A percentile compares a stretch with the other conserved stretches of the same genome.
Conservation (phyloP, 1,139 yeast species). For the Candida neerlandica region DNA sequence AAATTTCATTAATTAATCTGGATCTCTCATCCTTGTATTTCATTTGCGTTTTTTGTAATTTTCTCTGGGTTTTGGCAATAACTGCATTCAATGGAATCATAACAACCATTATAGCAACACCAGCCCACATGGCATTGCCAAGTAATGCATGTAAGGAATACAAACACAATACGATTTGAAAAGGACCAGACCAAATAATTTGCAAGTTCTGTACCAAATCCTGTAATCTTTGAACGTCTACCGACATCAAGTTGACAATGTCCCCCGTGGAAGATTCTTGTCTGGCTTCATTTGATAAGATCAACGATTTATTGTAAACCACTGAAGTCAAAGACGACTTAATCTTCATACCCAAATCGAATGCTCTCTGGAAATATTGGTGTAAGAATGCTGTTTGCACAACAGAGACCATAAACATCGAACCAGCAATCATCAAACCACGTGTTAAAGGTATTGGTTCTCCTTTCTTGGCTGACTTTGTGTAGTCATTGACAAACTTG, state of each 20-base stretch:
- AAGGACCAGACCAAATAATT: conserved; percentile 95
- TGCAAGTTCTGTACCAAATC: conserved; percentile 87
- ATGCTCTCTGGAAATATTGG: conserved; percentile 88
- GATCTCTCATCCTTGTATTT: conserved; percentile 49
- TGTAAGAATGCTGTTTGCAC: conserved; percentile 84
- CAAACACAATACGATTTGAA: conserved; percentile 83
- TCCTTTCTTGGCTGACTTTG: conserved; percentile 38
- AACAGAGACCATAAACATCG: conserved; percentile 83
- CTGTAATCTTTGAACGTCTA: conserved; percentile 92
- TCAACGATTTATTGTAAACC: conserved; percentile 78
- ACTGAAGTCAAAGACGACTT: conserved; percentile 79
- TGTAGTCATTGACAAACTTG: conserved; percentile 78
- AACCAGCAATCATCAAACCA: conserved; percentile 81
- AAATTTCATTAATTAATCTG: conserved; percentile 76
- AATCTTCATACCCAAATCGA: conserved; percentile 88
- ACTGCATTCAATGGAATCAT: conserved; percentile 85
- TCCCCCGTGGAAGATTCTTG: conserved; percentile 89
- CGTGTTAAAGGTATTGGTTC: conserved; percentile 63
- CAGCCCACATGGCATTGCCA: conserved; percentile 97
- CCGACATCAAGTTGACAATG: conserved; percentile 95
- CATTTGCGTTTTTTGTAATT: conserved; percentile 64
- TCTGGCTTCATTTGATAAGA: conserved; percentile 82
- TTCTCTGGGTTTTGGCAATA: conserved; percentile 74
- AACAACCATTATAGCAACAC: conserved; percentile 78
- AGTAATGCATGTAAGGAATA: conserved; percentile 71